Base-by-base conservation (phyloP, 257 asterid species). In the Ligustrum vulgare region DNA sequence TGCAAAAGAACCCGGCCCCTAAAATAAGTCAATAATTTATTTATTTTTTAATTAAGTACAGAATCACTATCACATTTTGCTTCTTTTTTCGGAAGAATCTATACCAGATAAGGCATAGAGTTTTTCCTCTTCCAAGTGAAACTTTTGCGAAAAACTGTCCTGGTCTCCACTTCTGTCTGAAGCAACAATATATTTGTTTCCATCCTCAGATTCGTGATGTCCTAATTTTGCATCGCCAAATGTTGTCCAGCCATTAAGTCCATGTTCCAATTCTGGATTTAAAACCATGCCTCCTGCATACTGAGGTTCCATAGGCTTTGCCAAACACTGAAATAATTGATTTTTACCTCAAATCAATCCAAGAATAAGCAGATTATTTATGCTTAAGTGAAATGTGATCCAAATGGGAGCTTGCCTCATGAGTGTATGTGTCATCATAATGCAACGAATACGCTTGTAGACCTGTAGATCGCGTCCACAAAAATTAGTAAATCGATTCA, bases 241-340 rank as follows among this genome's bases (percentile, higher is more conserved):
- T 54, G 35, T 8, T 8, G 54, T 56, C 88, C 86, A 79, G 2
- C 84, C 86, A 2, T 77, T 62, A 15, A 80, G 31, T 36, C 82
- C 84, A 63, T 74, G 67, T 39, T 77, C 43, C 18, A 81, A 54
- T 45, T 28, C 31, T 28, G 31, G 31, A 28, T 28, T 28, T 28
- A 28, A 28, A 28, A 28, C 31, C 31, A 28, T 28, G 31, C 31
- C 31, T 28, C 31, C 31, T 0, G 31, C 31, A 28, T 28, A 28
- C 31, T 28, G 31, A 28, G 31, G 31, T 28, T 28, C 70, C 20
- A 79, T 66, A 51, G 88, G 88, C 10, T 68, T 77, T 71, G 73
- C 58, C 77, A 84, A 74, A 60, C 88, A 84, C 88, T 84, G 77
- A 15, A 45, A 60, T 25, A 60, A 60, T 60, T 60, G 35, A 3